Percentiles rank a stretch among this genome's conserved stretches.
Conservation (phyloP, 225 moss, liverwort and hornwort genomes). For the Physcomitrium patens region DNA sequence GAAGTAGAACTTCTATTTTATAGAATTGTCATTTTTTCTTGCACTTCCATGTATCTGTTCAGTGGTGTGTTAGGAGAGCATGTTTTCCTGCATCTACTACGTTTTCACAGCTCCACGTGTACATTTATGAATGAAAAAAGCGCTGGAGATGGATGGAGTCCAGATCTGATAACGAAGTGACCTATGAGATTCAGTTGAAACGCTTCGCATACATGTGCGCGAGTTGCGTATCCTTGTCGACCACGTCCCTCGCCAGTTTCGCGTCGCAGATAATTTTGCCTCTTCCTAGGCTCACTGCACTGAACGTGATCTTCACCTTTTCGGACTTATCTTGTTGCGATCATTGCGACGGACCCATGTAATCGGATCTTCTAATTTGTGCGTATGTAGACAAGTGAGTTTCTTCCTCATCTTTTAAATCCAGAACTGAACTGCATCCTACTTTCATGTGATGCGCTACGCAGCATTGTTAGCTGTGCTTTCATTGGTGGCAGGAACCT, state of each 20-base stretch:
- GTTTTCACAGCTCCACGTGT: conserved; percentile 27
- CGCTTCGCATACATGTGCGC: conserved; percentile 38
- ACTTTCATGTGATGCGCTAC: not conserved
- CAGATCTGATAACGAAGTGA: conserved; percentile 41
- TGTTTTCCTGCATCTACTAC: not conserved
- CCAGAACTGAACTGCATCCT: conserved; percentile 2
- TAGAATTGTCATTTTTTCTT: not conserved
- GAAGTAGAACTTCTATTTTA: conserved; percentile 19
- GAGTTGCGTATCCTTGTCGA: conserved; percentile 27
- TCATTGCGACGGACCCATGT: conserved; percentile 17
- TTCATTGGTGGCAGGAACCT: not conserved
- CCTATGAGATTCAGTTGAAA: conserved; percentile 40
- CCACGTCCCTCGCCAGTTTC: conserved; percentile 28
- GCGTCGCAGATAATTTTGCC: conserved; percentile 14
- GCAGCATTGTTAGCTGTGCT: not conserved
- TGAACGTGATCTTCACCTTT: conserved; percentile 17
- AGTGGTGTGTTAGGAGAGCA: not conserved
- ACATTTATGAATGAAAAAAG: conserved; percentile 31
- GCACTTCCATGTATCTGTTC: conserved; percentile 6
- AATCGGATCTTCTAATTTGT: conserved; percentile 4
- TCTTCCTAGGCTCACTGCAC: not conserved
- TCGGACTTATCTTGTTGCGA: conserved; percentile 3
- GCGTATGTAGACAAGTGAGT: not conserved
- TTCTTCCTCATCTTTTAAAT: conserved; percentile 24
- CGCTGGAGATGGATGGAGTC: conserved; percentile 28